Percentiles rank a stretch among this genome's conserved stretches.
phyloP scores from a whole-genome alignment of 495 filamentous ascomycete species.

The Geopyxis carbonaria region DNA sequence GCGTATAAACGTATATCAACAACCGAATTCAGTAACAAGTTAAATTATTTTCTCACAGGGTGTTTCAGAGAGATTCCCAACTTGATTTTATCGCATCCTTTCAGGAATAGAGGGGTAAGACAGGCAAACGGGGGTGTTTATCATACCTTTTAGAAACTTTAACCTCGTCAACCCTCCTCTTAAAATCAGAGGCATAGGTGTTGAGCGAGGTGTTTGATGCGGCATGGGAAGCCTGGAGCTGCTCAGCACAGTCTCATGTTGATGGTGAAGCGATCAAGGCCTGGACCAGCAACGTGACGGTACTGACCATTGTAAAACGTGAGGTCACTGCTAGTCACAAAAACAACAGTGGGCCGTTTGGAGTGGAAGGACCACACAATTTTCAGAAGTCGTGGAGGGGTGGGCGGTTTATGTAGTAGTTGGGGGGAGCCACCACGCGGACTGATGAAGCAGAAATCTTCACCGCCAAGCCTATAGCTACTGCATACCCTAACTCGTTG shows the following conservation, averaged over 20 bases:
- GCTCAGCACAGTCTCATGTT: conserved; percentile 2
- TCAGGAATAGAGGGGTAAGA: conserved; percentile 10
- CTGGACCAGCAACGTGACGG: no score
- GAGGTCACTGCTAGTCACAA: no score
- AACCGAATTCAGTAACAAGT: conserved; percentile 50
- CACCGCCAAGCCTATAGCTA: no score
- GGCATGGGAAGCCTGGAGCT: conserved; percentile 5
- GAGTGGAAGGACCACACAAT: no score
- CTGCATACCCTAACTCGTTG: no score
- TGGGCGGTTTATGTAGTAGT: no score
- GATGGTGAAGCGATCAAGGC: no score
- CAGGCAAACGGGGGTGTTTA: conserved; percentile 5
- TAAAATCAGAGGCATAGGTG: conserved; percentile 36
- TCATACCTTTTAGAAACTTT: conserved; percentile 82
- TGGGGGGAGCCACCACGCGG: no score
- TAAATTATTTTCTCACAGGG: conserved; percentile 69
- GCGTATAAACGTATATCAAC: conserved; percentile 11
- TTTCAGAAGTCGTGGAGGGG: no score
- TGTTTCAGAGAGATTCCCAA: conserved; percentile 99
- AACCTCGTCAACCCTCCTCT: conserved; percentile 65
- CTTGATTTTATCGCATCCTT: conserved; percentile 83
- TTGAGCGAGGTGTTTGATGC: conserved; percentile 17
- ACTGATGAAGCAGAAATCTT: no score
- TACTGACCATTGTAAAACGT: no score
- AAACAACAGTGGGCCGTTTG: no score